Conservation (phyloP, 306 rosid species). For the Luffa aegyptiaca region DNA sequence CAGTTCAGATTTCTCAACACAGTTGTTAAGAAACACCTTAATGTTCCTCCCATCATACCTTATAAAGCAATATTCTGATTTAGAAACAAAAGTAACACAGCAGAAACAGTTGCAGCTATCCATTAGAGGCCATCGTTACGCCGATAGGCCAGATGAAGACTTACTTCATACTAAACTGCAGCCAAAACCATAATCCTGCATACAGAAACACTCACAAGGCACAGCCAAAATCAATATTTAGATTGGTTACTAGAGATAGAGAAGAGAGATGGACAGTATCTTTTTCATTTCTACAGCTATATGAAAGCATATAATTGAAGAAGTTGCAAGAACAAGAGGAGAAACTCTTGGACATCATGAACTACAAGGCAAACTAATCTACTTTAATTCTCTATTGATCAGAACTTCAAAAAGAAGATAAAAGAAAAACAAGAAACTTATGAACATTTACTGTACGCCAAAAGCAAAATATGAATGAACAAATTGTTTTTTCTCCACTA, state of each 20-base stretch:
- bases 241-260: neutral
- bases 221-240: neutral
- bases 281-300: neutral
- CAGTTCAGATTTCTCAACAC: neutral
- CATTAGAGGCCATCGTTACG: neutral
- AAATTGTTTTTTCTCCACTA: neutral
- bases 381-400: neutral
- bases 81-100: neutral
- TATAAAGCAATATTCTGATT: neutral
- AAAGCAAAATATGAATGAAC: neutral
- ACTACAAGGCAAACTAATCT: neutral
- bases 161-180: neutral
- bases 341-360: neutral
- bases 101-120: neutral
- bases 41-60: neutral
- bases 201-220: neutral
- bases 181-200: neutral
- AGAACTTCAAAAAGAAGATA: neutral
- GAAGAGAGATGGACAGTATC: neutral
- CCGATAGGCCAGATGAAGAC: neutral
- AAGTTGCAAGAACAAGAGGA: neutral
- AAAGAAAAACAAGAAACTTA: neutral
- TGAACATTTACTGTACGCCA: neutral
- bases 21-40: neutral
- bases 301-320: neutral